phyloP scores from a whole-genome alignment of 2,329 filamentous ascomycete genomes.

The Simplicillium aogashimaense region DNA sequence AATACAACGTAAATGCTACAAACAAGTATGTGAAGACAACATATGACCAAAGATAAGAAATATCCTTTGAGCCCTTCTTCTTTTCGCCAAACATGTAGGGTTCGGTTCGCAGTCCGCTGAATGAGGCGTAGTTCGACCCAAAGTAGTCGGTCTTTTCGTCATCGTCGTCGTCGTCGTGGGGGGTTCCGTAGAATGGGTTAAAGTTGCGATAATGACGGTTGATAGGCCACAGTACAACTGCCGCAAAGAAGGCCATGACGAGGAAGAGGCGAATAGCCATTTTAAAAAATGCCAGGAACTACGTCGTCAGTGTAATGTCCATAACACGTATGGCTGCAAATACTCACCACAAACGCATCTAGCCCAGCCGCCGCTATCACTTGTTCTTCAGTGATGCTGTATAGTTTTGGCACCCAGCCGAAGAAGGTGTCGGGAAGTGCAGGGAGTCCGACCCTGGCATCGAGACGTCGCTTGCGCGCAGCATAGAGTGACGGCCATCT shows the following conservation, averaged over 20 bases:
- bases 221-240: conserved; percentile 74
- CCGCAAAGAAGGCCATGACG: conserved; percentile 71
- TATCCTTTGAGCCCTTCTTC: conserved; percentile 12
- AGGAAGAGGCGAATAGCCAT: conserved; percentile 81
- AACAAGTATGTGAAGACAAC: conserved; percentile 93
- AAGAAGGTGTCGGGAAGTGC: conserved; percentile 75
- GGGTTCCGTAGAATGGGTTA: neutral
- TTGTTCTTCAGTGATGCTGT: conserved; percentile 78
- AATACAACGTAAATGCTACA: conserved; percentile 68
- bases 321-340: neutral
- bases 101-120: conserved; percentile 8
- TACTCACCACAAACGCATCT: conserved; percentile 78
- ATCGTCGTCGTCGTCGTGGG: conserved; percentile 1
- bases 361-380: conserved; percentile 83
- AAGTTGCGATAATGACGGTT: conserved; percentile 52
- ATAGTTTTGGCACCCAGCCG: conserved; percentile 85
- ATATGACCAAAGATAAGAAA: conserved; percentile 76
- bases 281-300: conserved; percentile 89
- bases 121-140: conserved; percentile 4
- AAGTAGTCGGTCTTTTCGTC: conserved; percentile 3
- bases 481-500: conserved; percentile 89
- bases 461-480: conserved; percentile 69
- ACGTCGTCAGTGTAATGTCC: conserved; percentile 3
- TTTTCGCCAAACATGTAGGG: neutral
- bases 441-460: conserved; percentile 53